These are phyloP conservation scores for Melaleuca alternifolia DNA, from an alignment of 345 rosid genomes.

Conservation along the genomic window DNA sequence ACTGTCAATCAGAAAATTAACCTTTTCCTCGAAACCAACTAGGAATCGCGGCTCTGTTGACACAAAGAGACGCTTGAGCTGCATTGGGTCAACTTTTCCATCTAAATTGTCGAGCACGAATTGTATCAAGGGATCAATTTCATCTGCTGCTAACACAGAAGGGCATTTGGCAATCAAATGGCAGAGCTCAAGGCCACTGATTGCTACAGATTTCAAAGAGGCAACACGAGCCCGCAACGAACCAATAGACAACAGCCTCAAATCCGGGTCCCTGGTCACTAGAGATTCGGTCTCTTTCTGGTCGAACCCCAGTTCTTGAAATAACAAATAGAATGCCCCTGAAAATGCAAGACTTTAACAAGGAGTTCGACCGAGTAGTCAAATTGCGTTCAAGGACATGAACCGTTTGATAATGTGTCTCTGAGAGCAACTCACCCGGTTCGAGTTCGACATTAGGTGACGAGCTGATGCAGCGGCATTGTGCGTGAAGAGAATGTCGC, in stretches of 20 bases:
- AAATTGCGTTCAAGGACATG: too few species aligned
- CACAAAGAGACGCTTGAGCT: too few species aligned
- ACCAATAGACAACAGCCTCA: slow-evolving; percentile 22
- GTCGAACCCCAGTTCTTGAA: neutral
- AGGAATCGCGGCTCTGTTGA: too few species aligned
- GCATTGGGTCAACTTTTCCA: slow-evolving; percentile 35
- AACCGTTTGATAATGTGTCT: too few species aligned
- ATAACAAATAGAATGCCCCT: slow-evolving; percentile 22
- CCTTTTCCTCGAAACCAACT: too few species aligned
- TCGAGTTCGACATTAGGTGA: too few species aligned
- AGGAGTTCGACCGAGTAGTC: neutral
- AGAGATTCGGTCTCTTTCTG: slow-evolving; percentile 30
- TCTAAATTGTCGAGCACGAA: slow-evolving; percentile 34
- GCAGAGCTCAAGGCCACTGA: slow-evolving; percentile 31
- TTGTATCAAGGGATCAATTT: slow-evolving; percentile 25
- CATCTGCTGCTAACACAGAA: slow-evolving; percentile 36
- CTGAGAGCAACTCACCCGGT: too few species aligned
- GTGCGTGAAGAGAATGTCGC: too few species aligned
- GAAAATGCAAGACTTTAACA: neutral
- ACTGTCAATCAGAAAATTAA: too few species aligned
- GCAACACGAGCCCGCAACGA: slow-evolving; percentile 21
- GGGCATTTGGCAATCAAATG: slow-evolving; percentile 41
- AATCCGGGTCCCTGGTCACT: slow-evolving; percentile 25
- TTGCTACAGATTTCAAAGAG: slow-evolving; percentile 39
- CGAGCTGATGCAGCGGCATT: too few species aligned